Percentiles rank a stretch among this genome's conserved stretches.
phyloP scores from a whole-genome alignment of 352 stramenopile genomes.

The Globisporangium iwayamae region DNA sequence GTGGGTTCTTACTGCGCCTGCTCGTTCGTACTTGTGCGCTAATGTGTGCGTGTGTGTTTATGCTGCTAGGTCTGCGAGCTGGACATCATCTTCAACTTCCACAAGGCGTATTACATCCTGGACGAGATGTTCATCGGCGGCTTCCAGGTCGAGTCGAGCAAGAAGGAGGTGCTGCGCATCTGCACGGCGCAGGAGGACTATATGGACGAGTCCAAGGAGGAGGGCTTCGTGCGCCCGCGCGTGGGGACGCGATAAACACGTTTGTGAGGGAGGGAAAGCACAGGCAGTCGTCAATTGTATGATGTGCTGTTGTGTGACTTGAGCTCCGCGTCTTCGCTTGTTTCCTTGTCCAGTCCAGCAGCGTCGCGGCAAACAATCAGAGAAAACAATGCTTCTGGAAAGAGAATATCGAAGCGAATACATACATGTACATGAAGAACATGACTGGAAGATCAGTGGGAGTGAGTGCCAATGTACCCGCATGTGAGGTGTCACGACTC shows the following conservation, averaged over 20 bases:
- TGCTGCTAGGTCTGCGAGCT: constrained; percentile 78
- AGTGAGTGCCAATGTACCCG: no score
- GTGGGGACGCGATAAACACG: constrained; percentile 49
- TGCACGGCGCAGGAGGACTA: constrained; percentile 89
- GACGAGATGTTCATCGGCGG: constrained; percentile 99
- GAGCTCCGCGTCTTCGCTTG: background rate
- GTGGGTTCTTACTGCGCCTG: constrained; percentile 35
- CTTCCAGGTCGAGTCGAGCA: constrained; percentile 95
- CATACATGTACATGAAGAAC: background rate
- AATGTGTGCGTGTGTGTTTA: background rate
- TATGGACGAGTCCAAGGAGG: constrained; percentile 88
- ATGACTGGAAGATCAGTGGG: no score
- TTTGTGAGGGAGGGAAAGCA: background rate
- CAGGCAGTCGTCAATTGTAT: no score
- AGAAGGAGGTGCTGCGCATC: constrained; percentile 89
- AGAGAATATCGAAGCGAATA: background rate
- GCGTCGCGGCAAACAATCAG: background rate
- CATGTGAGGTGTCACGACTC: no score
- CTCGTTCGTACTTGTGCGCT: constrained; percentile 30
- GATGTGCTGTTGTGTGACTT: background rate
- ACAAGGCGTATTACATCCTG: constrained; percentile 99
- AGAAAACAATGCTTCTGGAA: background rate
- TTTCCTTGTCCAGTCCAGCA: background rate
- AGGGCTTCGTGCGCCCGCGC: constrained; percentile 67
- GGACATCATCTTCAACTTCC: constrained; percentile 99